phyloP scores from a whole-genome alignment of 208 protist species.

The Leishmania tropica region DNA sequence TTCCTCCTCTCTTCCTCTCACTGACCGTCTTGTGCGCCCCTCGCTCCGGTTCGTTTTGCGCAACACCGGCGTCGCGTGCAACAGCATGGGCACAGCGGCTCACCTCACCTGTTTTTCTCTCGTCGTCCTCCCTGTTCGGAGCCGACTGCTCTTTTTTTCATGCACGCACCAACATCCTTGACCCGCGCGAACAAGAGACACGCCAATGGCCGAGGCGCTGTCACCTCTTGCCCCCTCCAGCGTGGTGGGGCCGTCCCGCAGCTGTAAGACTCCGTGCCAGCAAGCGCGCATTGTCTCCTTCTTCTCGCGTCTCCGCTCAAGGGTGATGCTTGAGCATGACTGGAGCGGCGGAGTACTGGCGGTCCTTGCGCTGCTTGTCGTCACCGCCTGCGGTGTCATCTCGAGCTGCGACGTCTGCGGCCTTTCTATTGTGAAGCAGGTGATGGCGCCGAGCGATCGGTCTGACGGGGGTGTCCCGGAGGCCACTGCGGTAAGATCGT shows the following conservation, averaged over 20 bases:
- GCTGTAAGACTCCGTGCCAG: not conserved
- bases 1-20: not conserved
- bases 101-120: not conserved
- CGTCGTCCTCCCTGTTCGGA: not conserved
- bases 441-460: not conserved
- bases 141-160: not conserved
- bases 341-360: not conserved
- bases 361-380: not conserved
- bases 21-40: not conserved
- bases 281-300: not conserved
- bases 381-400: not conserved
- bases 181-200: not conserved
- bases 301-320: not conserved
- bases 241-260: not conserved
- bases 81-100: not conserved
- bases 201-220: not conserved
- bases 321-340: not conserved
- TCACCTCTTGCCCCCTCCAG: not conserved
- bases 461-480: not conserved
- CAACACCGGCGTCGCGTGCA: not conserved
- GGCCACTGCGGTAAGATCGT: not conserved
- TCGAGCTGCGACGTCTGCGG: constrained; percentile 10
- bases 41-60: not conserved
- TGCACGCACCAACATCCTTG: not conserved
- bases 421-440: not conserved